Evolutionary conservation across 208 protist genomes (phyloP), one percentile per base, ranked within the genome.

Genomic region (Acanthamoeba healyi): DNA sequence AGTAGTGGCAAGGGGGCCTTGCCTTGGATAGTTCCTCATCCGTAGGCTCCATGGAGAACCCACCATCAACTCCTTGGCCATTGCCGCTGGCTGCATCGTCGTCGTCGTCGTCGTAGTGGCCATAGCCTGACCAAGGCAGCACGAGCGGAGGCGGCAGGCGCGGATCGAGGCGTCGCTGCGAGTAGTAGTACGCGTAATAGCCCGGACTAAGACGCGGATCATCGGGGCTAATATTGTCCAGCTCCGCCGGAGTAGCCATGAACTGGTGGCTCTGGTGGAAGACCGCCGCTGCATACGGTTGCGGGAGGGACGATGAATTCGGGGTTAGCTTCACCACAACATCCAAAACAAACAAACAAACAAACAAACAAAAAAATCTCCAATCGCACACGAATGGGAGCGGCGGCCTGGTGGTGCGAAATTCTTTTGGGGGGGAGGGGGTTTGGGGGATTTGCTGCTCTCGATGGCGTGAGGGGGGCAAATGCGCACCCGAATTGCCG

Each of bases 161-260:
- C 49, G 92, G 92, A 44, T 94, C 82, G 46, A 92, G 92, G n/a
- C 44, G 92, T 49, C 92, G 72, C 29, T 87, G 77, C 2, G 92
- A 88, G 46, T 94, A 94, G 74, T 94, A 94, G 46, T 90, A 94
- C 14, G 54, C 54, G 34, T 74, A 72, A 32, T 94, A 94, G n/a
- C 42, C 92, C 17, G 92, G 92, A 38, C 70, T 65, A 6, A 77
- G 49, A 5, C 92, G 92, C 12, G 63, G 77, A 22, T 94, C 77
- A 36, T 81, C 72, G 9, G 90, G 90, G 15, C 67, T 54, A n/a
- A 84, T 24, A 12, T 29, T 67, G 15, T 72, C 90, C 24, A 94
- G 46, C 54, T 77, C 38, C 12, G 58, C 87, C 38, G 54, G 51
- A 19, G 87, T n/a, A 14, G 54, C 82, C 32, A 90, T 36, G 44